A percentile compares a stretch with the other conserved stretches of the same genome.
Evolutionary conservation across 139 green algal genomes (phyloP).

Genomic region (Astrephomene gubernaculifera): DNA sequence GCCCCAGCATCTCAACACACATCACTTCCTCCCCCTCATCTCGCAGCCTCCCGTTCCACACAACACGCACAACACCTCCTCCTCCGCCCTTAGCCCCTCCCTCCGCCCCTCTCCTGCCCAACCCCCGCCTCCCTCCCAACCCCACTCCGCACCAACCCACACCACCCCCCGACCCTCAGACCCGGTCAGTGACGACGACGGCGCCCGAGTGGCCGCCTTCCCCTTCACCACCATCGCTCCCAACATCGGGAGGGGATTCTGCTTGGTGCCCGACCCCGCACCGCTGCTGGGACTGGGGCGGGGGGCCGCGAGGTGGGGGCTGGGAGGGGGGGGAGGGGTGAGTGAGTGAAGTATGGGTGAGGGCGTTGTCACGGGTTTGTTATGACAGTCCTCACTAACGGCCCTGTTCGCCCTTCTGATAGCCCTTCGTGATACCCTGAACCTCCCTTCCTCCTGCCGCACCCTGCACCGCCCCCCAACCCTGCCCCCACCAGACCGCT

Average conservation of each 20-base stretch:
- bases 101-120: no score
- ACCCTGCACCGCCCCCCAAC: no score
- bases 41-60: no score
- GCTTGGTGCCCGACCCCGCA: constrained; percentile 54
- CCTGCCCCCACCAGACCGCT: constrained; percentile 1
- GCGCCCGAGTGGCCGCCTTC: constrained; percentile 55
- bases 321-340: background rate
- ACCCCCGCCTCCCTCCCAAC: background rate
- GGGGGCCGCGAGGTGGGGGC: background rate
- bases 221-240: constrained; percentile 74
- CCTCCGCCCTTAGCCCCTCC: no score
- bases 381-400: no score
- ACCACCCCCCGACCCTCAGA: constrained; percentile 10
- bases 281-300: constrained; percentile 42
- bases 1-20: no score
- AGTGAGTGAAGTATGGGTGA: no score
- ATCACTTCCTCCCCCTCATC: no score
- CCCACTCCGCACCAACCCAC: background rate
- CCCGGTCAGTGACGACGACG: constrained; percentile 52
- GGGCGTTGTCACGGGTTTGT: no score
- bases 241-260: constrained; percentile 56
- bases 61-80: no score
- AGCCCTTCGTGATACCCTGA: background rate
- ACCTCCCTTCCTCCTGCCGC: background rate
- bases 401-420: no score